Base-by-base conservation (phyloP, 495 filamentous ascomycete species). In the Neurospora hispaniola region DNA sequence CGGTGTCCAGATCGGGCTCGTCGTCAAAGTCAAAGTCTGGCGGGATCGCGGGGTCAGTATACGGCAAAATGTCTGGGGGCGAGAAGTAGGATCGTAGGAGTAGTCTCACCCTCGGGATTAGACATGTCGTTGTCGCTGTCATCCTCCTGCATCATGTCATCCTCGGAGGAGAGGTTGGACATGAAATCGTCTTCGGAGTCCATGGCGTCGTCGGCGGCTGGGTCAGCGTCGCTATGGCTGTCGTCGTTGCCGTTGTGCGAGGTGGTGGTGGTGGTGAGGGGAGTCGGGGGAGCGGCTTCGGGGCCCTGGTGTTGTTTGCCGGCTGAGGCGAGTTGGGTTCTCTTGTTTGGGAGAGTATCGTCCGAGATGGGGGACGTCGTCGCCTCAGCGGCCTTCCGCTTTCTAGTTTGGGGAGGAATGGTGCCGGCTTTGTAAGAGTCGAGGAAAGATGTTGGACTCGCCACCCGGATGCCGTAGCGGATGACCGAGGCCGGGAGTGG, bases 181-280 rank as follows among this genome's bases (percentile, higher is more conserved):
- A 97, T 92, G 79, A 95, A 94, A 75, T 98, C 96, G 80, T 98
- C 95, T 75, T 98, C 96, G 14, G 96, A 97, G 79, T 97, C 95
- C 96, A 98, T 98, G 20, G 85, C 89, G 76, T 82, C 83, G 69
- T 82, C 83, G 69, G 81, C 83, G 74, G 82, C 77, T 35, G 85
- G 54, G 54, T 66, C 54, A 16, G 27, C 31, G 54, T 66, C 54
- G 54, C 82, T 70, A 78, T 74, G 75, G 81, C 71, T 69, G 76
- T 76, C 62, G 74, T 66, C 62, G 74, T 66, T 38, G 75, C 38
- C 35, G 72, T 73, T 73, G 80, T 72, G 62, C 75, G 71, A 73
- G 75, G 77, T 81, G 80, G 73, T 79, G 27, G 73, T 79, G 27
- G 54, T 66, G 54, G 54, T 66, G 14, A 66, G 54, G 54, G 54